Conservation (phyloP, 1,284 basidiomycete genomes). For the Sporisorium iseilematis-ciliati region DNA sequence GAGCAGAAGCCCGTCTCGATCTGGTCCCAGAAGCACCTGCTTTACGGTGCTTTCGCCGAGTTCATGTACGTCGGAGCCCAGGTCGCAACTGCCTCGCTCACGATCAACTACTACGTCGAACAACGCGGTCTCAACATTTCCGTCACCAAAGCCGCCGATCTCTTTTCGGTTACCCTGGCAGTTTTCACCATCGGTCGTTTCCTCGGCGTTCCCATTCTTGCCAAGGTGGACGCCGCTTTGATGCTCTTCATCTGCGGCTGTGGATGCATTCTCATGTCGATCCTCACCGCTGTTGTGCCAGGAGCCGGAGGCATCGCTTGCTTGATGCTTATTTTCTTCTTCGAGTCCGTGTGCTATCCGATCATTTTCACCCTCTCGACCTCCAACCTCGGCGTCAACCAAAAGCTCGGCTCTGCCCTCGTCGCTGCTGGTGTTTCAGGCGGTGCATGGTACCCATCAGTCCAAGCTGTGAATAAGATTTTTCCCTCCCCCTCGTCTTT, state of each 20-base stretch:
- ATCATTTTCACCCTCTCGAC: slow-evolving; percentile 79
- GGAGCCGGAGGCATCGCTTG: slow-evolving; percentile 76
- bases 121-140: slow-evolving; percentile 36
- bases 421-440: slow-evolving; percentile 76
- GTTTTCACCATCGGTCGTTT: slow-evolving; percentile 76
- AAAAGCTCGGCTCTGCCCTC: slow-evolving; percentile 44
- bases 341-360: slow-evolving; percentile 74
- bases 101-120: slow-evolving; percentile 74
- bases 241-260: slow-evolving; percentile 72
- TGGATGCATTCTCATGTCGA: slow-evolving; percentile 74
- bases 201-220: slow-evolving; percentile 75
- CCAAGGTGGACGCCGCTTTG: slow-evolving; percentile 77
- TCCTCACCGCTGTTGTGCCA: slow-evolving; percentile 74
- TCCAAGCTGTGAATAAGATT: no score
- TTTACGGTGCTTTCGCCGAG: slow-evolving; percentile 81
- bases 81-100: slow-evolving; percentile 79
- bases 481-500: no score
- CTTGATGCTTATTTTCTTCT: slow-evolving; percentile 81
- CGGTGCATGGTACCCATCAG: no score
- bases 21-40: slow-evolving; percentile 79
- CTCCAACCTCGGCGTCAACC: slow-evolving; percentile 68
- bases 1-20: slow-evolving; percentile 71
- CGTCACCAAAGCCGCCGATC: slow-evolving; percentile 31
- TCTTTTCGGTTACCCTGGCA: slow-evolving; percentile 76
- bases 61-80: slow-evolving; percentile 80